Percentiles rank a stretch among this genome's conserved stretches.
Conservation (phyloP, 169 alveolate genomes). For the Ophryocystis elektroscirrha region DNA sequence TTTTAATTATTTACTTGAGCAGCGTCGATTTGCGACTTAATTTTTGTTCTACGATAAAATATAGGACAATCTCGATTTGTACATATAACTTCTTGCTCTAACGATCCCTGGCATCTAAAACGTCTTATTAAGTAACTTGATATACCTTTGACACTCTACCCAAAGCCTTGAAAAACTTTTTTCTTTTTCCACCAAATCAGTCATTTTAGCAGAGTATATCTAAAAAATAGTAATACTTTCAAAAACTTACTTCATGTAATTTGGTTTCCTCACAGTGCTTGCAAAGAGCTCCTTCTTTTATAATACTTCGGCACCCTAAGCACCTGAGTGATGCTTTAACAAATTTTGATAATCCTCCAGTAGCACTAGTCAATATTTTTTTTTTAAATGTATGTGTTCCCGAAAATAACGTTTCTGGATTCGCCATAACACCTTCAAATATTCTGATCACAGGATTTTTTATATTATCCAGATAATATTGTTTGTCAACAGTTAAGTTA, state of each 20-base stretch:
- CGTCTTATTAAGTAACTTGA: too few relatives aligned
- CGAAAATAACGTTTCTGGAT: slow-evolving; percentile 62
- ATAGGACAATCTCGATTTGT: slow-evolving; percentile 91
- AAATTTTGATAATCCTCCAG: slow-evolving; percentile 58
- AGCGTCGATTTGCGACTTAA: too few relatives aligned
- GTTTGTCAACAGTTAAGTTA: slow-evolving; percentile 84
- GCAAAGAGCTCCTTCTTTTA: slow-evolving; percentile 3
- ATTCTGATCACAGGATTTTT: slow-evolving; percentile 69
- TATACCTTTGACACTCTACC: slow-evolving; percentile 80
- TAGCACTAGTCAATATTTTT: slow-evolving; percentile 39
- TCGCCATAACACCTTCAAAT: slow-evolving; percentile 64
- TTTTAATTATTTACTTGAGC: too few relatives aligned
- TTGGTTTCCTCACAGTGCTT: too few relatives aligned
- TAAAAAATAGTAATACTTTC: too few relatives aligned
- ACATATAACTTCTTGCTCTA: slow-evolving; percentile 80
- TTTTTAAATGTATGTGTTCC: slow-evolving; percentile 56
- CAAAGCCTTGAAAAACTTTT: slow-evolving; percentile 64
- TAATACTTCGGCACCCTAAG: slow-evolving; percentile 55
- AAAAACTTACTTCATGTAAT: too few relatives aligned
- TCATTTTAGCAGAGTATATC: slow-evolving; percentile 32
- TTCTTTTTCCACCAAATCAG: slow-evolving; percentile 53
- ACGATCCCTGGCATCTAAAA: slow-evolving; percentile 76
- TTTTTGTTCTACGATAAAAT: slow-evolving; percentile 80
- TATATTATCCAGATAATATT: slow-evolving; percentile 77
- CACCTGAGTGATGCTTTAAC: slow-evolving; percentile 57